These are phyloP conservation scores for Linnemannia zychae DNA, from an alignment of 192 early-diverging fungal genomes.

Conservation along the genomic window DNA sequence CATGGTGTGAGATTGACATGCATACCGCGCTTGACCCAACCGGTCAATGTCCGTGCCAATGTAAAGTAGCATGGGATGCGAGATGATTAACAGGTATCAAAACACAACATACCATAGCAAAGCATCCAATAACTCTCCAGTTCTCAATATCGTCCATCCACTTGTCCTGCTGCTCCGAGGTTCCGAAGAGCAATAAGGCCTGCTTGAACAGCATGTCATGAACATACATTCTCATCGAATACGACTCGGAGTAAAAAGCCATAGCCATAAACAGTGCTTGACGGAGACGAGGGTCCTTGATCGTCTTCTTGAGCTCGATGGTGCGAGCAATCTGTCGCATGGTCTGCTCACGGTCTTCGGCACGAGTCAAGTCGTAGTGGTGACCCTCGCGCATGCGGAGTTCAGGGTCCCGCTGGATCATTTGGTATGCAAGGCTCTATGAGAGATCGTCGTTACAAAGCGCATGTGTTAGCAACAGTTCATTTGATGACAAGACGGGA, in stretches of 20 bases:
- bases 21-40: neutral
- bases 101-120: conserved; percentile 68
- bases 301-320: conserved; percentile 47
- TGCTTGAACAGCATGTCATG: conserved; percentile 71
- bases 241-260: conserved; percentile 69
- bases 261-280: conserved; percentile 59
- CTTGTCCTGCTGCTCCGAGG: conserved; percentile 66
- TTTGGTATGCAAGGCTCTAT: conserved; percentile 54
- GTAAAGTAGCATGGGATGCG: neutral
- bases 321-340: conserved; percentile 67
- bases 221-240: conserved; percentile 73
- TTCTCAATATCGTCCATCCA: conserved; percentile 67
- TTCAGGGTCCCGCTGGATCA: conserved; percentile 67
- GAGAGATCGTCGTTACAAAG: no score
- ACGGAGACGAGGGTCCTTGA: conserved; percentile 57
- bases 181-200: conserved; percentile 69
- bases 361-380: conserved; percentile 63
- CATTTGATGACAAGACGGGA: neutral
- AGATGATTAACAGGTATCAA: neutral
- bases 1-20: neutral
- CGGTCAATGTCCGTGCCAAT: neutral
- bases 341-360: conserved; percentile 68
- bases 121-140: conserved; percentile 72
- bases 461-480: neutral
- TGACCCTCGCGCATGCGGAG: conserved; percentile 63